A percentile compares a stretch with the other conserved stretches of the same genome.
Evolutionary conservation across 192 early-diverging fungal genomes (phyloP).

Genomic region (Obelidium mucronatum): DNA sequence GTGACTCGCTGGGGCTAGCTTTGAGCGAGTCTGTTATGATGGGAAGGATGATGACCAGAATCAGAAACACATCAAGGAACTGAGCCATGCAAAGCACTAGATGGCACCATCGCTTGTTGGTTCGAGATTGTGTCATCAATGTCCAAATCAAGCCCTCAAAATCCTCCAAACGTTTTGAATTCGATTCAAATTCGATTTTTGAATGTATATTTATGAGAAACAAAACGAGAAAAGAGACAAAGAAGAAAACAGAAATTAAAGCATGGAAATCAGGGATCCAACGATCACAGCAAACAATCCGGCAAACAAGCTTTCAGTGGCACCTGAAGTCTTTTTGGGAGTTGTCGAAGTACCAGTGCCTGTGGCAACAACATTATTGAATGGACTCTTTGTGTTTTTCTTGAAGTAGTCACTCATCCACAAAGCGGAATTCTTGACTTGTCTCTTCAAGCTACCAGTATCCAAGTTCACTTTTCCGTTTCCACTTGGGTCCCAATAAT

Average conservation of each 20-base stretch:
- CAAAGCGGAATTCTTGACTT: not conserved
- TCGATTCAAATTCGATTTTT: too few relatives aligned
- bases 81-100: conserved; percentile 8
- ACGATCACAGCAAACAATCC: too few relatives aligned
- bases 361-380: not conserved
- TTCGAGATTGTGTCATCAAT: too few relatives aligned
- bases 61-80: conserved; percentile 17
- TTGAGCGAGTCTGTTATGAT: not conserved
- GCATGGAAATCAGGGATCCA: too few relatives aligned
- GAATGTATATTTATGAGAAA: too few relatives aligned
- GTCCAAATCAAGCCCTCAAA: too few relatives aligned
- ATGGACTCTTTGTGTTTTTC: conserved; percentile 16
- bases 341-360: too few relatives aligned
- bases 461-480: conserved; percentile 24
- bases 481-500: conserved; percentile 25
- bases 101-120: not conserved
- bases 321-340: too few relatives aligned
- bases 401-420: conserved; percentile 26
- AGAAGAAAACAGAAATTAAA: too few relatives aligned
- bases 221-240: too few relatives aligned
- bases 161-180: too few relatives aligned
- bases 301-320: too few relatives aligned
- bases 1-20: not conserved
- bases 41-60: conserved; percentile 17
- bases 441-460: conserved; percentile 20